Evolutionary conservation across 176 grass and related monocot species (phyloP).

Genomic region (Oryza brachyantha): DNA sequence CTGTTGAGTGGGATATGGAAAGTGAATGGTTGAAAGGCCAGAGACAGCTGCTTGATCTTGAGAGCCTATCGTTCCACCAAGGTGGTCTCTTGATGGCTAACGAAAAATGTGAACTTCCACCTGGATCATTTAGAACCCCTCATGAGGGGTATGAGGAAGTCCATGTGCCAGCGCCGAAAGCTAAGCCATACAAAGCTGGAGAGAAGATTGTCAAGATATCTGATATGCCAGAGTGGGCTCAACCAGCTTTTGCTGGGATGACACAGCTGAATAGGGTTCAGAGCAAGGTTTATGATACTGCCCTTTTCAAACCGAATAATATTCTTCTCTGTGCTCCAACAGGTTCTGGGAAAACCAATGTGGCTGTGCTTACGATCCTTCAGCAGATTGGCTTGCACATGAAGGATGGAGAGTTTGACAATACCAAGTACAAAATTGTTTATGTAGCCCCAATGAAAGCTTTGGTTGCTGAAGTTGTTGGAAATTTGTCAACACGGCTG

Average conservation of each 20-base stretch:
- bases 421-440: slow-evolving; percentile 87
- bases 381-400: slow-evolving; percentile 82
- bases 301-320: slow-evolving; percentile 78
- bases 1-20: slow-evolving; percentile 58
- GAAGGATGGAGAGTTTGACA: slow-evolving; percentile 74
- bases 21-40: slow-evolving; percentile 84
- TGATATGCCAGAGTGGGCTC: slow-evolving; percentile 68
- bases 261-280: slow-evolving; percentile 86
- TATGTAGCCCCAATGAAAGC: slow-evolving; percentile 99
- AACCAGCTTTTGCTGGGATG: slow-evolving; percentile 81
- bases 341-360: slow-evolving; percentile 94
- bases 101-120: slow-evolving; percentile 78
- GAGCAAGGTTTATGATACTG: slow-evolving; percentile 86
- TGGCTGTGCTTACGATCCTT: slow-evolving; percentile 83
- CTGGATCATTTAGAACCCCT: slow-evolving; percentile 61
- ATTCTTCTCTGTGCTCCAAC: slow-evolving; percentile 85
- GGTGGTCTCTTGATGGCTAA: slow-evolving; percentile 89
- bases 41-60: slow-evolving; percentile 82
- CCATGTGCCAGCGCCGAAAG: slow-evolving; percentile 75
- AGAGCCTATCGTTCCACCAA: slow-evolving; percentile 78
- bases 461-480: slow-evolving; percentile 93
- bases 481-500: slow-evolving; percentile 70
- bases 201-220: slow-evolving; percentile 92
- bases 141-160: slow-evolving; percentile 89
- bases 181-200: slow-evolving; percentile 47